Conservation (phyloP, 176 grass and related monocot species). For the Tillandsia fasciculata region DNA sequence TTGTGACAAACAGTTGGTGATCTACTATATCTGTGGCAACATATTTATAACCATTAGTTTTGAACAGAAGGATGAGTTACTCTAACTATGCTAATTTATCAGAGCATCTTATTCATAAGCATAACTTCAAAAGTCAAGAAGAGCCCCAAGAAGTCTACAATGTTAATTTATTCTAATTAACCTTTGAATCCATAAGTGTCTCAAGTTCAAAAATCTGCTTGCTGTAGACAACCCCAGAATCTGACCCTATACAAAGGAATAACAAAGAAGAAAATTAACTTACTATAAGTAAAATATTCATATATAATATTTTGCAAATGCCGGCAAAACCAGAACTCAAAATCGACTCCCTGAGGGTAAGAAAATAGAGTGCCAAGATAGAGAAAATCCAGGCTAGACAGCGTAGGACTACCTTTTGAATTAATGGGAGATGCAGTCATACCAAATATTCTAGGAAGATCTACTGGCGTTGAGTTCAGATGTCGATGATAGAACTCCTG, state of each 20-base stretch:
- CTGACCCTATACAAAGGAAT: conserved; percentile 22
- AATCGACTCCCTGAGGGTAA: not conserved
- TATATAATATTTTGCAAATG: not conserved
- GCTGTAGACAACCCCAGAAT: not conserved
- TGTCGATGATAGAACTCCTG: conserved; percentile 73
- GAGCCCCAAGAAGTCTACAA: not conserved
- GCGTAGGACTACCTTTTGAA: conserved; percentile 38
- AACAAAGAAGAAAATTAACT: not conserved
- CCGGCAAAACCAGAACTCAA: not conserved
- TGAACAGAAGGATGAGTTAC: no score
- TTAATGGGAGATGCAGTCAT: conserved; percentile 63
- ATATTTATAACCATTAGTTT: no score
- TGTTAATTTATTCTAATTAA: conserved; percentile 11
- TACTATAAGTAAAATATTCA: not conserved
- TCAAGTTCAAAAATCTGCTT: conserved; percentile 42
- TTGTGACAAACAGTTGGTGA: no score
- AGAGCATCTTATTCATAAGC: conserved; percentile 1
- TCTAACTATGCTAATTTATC: not conserved
- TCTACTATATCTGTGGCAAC: no score
- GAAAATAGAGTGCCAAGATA: not conserved
- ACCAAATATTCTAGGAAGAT: conserved; percentile 70
- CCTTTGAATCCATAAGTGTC: conserved; percentile 74
- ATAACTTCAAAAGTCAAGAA: not conserved
- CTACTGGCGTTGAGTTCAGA: conserved; percentile 22
- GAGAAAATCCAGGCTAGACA: not conserved